Conservation (phyloP, 164 flowering plant genomes). For the Kalanchoe fedtschenkoi region DNA sequence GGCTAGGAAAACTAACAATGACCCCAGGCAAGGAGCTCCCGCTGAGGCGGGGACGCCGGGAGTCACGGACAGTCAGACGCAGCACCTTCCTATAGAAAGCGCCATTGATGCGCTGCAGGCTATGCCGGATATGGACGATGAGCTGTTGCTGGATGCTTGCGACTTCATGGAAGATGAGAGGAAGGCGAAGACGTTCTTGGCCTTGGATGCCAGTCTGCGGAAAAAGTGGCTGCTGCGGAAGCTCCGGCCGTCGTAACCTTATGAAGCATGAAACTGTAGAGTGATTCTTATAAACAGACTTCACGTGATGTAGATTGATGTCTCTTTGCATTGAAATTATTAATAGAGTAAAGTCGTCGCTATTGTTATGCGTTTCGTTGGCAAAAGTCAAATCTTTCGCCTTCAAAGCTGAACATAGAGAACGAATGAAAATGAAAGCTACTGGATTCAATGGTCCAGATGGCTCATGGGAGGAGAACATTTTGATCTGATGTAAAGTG, state of each 20-base stretch:
- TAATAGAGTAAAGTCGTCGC: no score
- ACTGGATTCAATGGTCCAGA: no score
- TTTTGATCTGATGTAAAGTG: no score
- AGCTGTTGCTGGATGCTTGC: constrained; percentile 42
- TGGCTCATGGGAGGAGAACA: no score
- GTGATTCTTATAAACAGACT: no score
- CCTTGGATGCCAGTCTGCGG: constrained; percentile 27
- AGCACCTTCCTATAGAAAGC: constrained; percentile 17
- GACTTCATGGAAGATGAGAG: constrained; percentile 44
- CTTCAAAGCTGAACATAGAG: no score
- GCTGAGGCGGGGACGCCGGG: not conserved
- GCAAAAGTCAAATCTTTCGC: no score
- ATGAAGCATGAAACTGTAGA: not conserved
- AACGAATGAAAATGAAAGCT: no score
- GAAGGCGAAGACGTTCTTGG: constrained; percentile 44
- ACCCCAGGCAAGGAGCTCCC: constrained; percentile 8
- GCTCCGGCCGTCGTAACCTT: constrained; percentile 20
- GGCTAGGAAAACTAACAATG: constrained; percentile 14
- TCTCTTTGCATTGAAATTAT: no score
- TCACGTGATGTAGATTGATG: no score
- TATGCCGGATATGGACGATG: constrained; percentile 35
- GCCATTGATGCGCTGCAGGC: constrained; percentile 34
- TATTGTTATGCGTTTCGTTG: no score
- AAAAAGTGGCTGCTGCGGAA: constrained; percentile 43
- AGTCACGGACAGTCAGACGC: not conserved